These are phyloP conservation scores for Fonsecaea pugnacius DNA, from an alignment of 2,329 filamentous ascomycete species.

Conservation along the genomic window DNA sequence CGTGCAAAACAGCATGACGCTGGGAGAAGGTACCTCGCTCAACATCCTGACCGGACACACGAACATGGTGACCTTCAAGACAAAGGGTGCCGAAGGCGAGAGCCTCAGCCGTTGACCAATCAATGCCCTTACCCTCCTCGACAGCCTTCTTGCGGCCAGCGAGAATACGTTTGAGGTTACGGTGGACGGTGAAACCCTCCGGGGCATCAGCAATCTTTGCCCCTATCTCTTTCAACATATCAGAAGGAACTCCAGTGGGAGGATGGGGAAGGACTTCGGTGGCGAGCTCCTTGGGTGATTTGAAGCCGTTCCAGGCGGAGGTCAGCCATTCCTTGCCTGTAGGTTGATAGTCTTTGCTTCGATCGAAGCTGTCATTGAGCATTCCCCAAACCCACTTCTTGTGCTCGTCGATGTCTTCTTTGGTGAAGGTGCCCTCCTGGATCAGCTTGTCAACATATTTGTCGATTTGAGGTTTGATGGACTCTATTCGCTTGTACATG, in stretches of 20 bases:
- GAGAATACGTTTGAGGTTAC: constrained; percentile 96
- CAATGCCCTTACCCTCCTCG: constrained; percentile 87
- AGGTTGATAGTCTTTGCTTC: constrained; percentile 96
- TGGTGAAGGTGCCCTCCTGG: constrained; percentile 90
- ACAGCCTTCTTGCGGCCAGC: constrained; percentile 88
- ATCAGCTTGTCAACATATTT: constrained; percentile 91
- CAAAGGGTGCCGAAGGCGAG: constrained; percentile 91
- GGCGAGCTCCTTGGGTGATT: constrained; percentile 95
- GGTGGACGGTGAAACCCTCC: constrained; percentile 85
- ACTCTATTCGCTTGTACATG: constrained; percentile 98
- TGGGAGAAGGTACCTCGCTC: constrained; percentile 99
- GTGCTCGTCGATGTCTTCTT: constrained; percentile 97
- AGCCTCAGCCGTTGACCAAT: constrained; percentile 96
- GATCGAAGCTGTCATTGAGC: constrained; percentile 95
- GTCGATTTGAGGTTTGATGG: constrained; percentile 82
- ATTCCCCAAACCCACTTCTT: constrained; percentile 99
- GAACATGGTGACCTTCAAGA: constrained; percentile 92
- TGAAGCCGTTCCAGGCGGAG: constrained; percentile 99
- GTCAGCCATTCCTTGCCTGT: constrained; percentile 98
- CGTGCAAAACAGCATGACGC: constrained; percentile 94
- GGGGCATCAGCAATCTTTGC: constrained; percentile 77
- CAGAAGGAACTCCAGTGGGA: constrained; percentile 76
- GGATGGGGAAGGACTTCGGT: constrained; percentile 92
- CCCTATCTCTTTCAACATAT: constrained; percentile 79
- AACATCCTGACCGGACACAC: constrained; percentile 97